These are phyloP conservation scores for Populus hybrid DNA, from an alignment of 441 rosid genomes.

Conservation along the genomic window DNA sequence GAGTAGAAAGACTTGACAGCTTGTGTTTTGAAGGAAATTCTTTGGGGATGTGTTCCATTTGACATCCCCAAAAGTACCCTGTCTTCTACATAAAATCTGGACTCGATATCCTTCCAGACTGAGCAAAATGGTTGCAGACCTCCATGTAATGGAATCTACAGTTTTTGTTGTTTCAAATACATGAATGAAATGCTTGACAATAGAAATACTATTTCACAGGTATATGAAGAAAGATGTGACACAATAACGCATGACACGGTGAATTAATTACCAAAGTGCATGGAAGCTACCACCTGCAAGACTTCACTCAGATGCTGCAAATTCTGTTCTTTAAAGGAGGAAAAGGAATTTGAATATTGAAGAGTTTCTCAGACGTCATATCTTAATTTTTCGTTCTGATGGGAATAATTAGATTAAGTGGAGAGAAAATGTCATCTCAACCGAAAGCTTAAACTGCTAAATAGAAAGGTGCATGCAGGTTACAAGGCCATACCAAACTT, in stretches of 20 bases:
- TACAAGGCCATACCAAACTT: neutral
- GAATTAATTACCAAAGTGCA: neutral
- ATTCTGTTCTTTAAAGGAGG: neutral
- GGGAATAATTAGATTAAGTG: neutral
- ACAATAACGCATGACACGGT: neutral
- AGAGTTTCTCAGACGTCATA: neutral
- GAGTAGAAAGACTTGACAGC: conserved; percentile 49
- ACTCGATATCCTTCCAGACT: conserved; percentile 42
- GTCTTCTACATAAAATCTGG: conserved; percentile 43
- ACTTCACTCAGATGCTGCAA: neutral
- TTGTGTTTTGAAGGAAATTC: conserved; percentile 37
- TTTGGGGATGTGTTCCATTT: conserved; percentile 38
- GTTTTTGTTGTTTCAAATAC: conserved; percentile 7
- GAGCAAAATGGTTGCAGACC: conserved; percentile 41
- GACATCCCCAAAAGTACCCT: conserved; percentile 36
- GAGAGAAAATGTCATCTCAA: neutral
- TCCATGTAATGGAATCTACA: conserved; percentile 55
- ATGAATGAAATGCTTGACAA: conserved; percentile 4
- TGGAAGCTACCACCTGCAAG: neutral
- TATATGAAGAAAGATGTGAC: neutral
- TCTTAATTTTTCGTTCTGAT: neutral
- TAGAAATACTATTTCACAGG: neutral
- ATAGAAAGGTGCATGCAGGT: neutral
- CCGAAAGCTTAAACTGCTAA: neutral
- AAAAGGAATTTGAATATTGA: neutral